Evolutionary conservation across 129 eudicot species (phyloP), one percentile per base, ranked within the genome.

Genomic region (Flaveria bidentis): DNA sequence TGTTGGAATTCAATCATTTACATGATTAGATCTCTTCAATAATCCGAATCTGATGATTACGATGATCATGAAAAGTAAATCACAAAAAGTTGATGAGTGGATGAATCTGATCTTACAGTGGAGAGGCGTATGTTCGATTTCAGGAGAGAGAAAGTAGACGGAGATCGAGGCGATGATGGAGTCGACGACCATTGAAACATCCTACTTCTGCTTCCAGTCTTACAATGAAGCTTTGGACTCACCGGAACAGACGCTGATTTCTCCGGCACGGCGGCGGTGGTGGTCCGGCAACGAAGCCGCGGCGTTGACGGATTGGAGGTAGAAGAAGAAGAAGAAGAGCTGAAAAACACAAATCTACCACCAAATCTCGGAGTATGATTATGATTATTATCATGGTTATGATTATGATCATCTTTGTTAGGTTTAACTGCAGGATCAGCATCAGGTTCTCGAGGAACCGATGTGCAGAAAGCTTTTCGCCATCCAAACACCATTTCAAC

Each of bases 391-490:
- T 33, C 4, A 4, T 36, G 41, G 5, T 36, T 36, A 36, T 36
- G 7, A 36, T 36, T 36, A 4, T 36, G 41, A 36, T 36, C 7
- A 36, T 36, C 7, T 36, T 3, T 36, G 41, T 5, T 36, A 12
- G 65, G 9, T 49, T 57, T 44, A 28, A 67, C 13, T 77, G 73
- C 1, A 39, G 81, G n/a, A 46, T 88, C 87, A 12, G 62, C n/a
- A 46, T 90, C 87, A 16, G 60, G 70, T 78, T 94, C 90, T 70
- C 76, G 82, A 3, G 93, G 93, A 47, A 87, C 82, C 12, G 98
- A 86, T 58, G 97, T 94, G 46, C 98, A 94, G 73, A 94, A 94
- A 23, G 97, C 97, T 85, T 86, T 84, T 77, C 98, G 80, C 98
- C 98, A 91, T 58, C 97, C 91, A 69, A 87, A 84, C 82, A 86